Base-by-base conservation (phyloP, 768 basidiomycete species). In the Mycena vitilis region DNA sequence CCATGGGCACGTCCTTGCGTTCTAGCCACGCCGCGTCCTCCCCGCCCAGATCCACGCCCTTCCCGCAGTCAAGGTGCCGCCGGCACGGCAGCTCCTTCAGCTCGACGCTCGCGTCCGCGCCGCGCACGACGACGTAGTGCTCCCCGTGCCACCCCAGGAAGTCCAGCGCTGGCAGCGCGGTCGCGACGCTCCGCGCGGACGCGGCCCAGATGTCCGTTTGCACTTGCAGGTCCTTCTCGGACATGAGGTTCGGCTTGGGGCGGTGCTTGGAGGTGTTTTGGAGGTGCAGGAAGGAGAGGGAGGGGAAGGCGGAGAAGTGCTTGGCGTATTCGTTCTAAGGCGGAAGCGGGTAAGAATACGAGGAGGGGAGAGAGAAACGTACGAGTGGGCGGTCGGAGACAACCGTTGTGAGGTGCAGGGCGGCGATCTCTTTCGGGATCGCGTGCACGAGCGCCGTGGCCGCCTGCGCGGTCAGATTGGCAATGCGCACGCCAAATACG, bases 111-210 rank as follows among this genome's bases (percentile, higher is more conserved):
- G 66, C 73, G 25, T 64, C 59, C 7, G 73, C 76, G 51, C 69
- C 71, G 38, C 89, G 82, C 59, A 87, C 87, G 61, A 91, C 86
- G 65, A 88, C 89, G 73, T 88, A 90, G 75, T 90, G 88, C 78
- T 90, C 90, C 45, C 88, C 88, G 76, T 91, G 88, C 89, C 89
- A 91, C n/a, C 90, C 90, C 2, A 91, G 75, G 69, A 90, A 91
- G 77, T 91, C 90, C 37, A 91, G 73, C 30, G 83, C 83, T 5
- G 85, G 86, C 0, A 91, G 71, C 34, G 77, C 75, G 5, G 77
- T 75, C 1, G 89, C 88, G 60, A 91, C 83, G 69, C 80, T 81
- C 36, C 85, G 80, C 54, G 85, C 88, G 61, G 78, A 82, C 37
- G 83, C 80, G 44, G 81, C 78, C 88, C 89, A 90, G 22, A 83